Conservation (phyloP, 208 protist species). For the Dictyostelium gargantuum region DNA sequence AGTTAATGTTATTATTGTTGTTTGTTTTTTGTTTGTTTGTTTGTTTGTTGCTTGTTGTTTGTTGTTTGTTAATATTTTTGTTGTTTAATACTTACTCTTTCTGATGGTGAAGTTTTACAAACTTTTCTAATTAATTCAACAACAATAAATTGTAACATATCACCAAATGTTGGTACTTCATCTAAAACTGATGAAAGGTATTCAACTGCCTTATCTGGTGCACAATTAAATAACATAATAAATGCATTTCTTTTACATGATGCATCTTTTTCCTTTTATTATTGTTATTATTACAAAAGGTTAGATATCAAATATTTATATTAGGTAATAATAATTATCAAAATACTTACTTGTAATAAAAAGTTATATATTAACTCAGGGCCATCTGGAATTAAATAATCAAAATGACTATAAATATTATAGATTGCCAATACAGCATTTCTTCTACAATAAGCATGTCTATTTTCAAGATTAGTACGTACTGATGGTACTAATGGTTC, state of each 20-base stretch:
- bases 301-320: background rate
- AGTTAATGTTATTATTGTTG: too few relatives aligned
- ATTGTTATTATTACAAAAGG: background rate
- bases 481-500: slow-evolving; percentile 96
- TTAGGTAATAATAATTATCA: background rate
- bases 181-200: slow-evolving; percentile 93
- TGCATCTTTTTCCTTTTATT: slow-evolving; percentile 87
- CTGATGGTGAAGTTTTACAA: slow-evolving; percentile 74
- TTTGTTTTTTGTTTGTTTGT: too few relatives aligned
- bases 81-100: slow-evolving; percentile 56
- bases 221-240: slow-evolving; percentile 96
- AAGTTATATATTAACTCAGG: slow-evolving; percentile 95
- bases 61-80: background rate
- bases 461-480: slow-evolving; percentile 91
- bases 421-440: slow-evolving; percentile 97
- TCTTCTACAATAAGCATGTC: slow-evolving; percentile 95
- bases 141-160: slow-evolving; percentile 92
- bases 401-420: slow-evolving; percentile 93
- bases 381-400: slow-evolving; percentile 96
- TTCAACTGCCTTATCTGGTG: slow-evolving; percentile 92
- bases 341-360: slow-evolving; percentile 80
- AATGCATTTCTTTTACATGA: slow-evolving; percentile 97
- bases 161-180: slow-evolving; percentile 85
- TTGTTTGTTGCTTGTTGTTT: too few relatives aligned
- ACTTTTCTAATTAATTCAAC: slow-evolving; percentile 89